These are phyloP conservation scores for Chamaecyparis obtusa DNA, from an alignment of 75 land plant genomes.

Conservation along the genomic window DNA sequence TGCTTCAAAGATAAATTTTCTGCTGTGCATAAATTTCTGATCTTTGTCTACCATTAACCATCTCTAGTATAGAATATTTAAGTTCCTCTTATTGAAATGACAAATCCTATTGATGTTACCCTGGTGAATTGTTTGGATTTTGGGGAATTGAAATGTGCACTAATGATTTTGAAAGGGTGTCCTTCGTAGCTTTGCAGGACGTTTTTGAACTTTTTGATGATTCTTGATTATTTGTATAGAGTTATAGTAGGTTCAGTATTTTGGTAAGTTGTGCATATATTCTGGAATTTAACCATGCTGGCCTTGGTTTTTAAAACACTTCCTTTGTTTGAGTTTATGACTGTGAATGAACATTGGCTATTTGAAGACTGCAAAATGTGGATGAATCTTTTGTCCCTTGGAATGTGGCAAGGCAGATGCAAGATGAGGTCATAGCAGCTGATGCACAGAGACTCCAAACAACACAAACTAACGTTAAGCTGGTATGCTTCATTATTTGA, in stretches of 20 bases:
- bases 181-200: neutral
- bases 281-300: neutral
- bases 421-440: constrained; percentile 90
- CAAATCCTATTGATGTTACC: neutral
- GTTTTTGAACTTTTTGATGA: neutral
- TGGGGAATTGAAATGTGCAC: neutral
- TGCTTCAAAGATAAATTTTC: neutral
- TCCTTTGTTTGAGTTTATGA: neutral
- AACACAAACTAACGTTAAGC: constrained; percentile 90
- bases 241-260: neutral
- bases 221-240: neutral
- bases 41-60: neutral
- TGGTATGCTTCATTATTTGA: constrained; percentile 42
- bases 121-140: neutral
- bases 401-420: constrained; percentile 64
- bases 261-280: neutral
- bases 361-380: neutral
- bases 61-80: neutral
- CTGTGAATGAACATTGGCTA: neutral
- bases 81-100: neutral
- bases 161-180: neutral
- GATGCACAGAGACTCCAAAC: constrained; percentile 81
- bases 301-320: neutral
- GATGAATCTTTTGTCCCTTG: constrained; percentile 7
- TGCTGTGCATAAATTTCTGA: neutral